Evolutionary conservation across 2,329 filamentous ascomycete genomes (phyloP).

Genomic region (Epichloe sp.): DNA sequence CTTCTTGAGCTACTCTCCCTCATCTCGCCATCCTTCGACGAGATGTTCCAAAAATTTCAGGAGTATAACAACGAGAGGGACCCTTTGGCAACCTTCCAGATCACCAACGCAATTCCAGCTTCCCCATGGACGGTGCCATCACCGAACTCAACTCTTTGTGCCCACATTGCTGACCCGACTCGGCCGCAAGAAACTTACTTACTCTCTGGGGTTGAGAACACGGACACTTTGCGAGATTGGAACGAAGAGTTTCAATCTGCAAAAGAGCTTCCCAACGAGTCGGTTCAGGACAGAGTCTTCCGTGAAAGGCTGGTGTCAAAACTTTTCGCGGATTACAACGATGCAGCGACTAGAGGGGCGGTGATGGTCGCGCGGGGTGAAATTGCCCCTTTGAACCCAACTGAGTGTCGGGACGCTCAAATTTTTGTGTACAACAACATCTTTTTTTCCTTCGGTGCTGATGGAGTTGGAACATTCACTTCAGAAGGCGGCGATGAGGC

Average conservation of each 20-base stretch:
- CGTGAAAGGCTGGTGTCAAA: slow-evolving; percentile 88
- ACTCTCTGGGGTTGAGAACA: slow-evolving; percentile 81
- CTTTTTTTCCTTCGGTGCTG: slow-evolving; percentile 96
- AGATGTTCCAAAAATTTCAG: slow-evolving; percentile 63
- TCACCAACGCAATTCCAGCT: slow-evolving; percentile 85
- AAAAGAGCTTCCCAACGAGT: slow-evolving; percentile 83
- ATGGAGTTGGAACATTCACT: slow-evolving; percentile 93
- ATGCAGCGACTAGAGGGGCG: slow-evolving; percentile 83
- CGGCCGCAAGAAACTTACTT: slow-evolving; percentile 88
- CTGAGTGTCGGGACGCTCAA: slow-evolving; percentile 81
- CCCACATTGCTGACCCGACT: slow-evolving; percentile 72
- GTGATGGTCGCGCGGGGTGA: slow-evolving; percentile 87
- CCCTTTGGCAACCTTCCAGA: slow-evolving; percentile 83
- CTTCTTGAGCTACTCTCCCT: slow-evolving; percentile 66
- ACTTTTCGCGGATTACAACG: slow-evolving; percentile 94
- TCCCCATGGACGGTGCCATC: slow-evolving; percentile 82
- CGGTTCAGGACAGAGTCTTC: slow-evolving; percentile 91
- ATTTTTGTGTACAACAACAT: slow-evolving; percentile 99
- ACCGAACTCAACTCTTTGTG: slow-evolving; percentile 46
- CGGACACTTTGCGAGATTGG: slow-evolving; percentile 92
- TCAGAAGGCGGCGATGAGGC: slow-evolving; percentile 95
- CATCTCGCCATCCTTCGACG: slow-evolving; percentile 71
- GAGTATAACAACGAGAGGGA: slow-evolving; percentile 78
- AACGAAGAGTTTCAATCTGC: slow-evolving; percentile 99
- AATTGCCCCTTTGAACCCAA: slow-evolving; percentile 86